A percentile compares a stretch with the other conserved stretches of the same genome.
Evolutionary conservation across 495 filamentous ascomycete genomes (phyloP).

Genomic region (Annulohypoxylon moriforme): DNA sequence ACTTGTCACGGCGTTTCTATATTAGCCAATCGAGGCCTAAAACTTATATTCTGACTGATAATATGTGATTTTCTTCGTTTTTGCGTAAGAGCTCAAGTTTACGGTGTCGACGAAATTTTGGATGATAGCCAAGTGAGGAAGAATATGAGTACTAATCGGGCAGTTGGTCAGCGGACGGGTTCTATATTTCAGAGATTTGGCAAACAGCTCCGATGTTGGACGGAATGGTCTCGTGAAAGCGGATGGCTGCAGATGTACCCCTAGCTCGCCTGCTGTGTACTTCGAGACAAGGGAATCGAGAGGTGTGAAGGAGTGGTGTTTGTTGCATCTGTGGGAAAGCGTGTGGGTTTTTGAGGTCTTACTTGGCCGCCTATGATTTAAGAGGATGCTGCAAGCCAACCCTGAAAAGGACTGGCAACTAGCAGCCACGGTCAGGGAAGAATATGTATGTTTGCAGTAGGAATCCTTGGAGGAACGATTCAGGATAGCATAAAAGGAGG

Average conservation of each 20-base stretch:
- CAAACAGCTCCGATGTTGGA: conserved; percentile 50
- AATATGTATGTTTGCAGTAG: conserved; percentile 46
- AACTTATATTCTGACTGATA: not conserved
- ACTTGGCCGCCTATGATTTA: conserved; percentile 50
- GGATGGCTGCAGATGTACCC: conserved; percentile 54
- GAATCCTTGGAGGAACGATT: conserved; percentile 39
- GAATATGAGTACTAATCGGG: conserved; percentile 27
- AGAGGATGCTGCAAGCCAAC: conserved; percentile 45
- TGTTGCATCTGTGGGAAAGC: conserved; percentile 46
- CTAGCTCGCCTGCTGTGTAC: conserved; percentile 48
- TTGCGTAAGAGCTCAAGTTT: conserved; percentile 3
- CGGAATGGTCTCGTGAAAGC: conserved; percentile 58
- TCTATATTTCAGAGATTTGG: conserved; percentile 45
- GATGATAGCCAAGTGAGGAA: conserved; percentile 21
- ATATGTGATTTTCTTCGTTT: conserved; percentile 11
- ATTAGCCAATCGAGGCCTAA: conserved; percentile 3
- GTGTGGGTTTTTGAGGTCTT: conserved; percentile 44
- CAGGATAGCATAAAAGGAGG: conserved; percentile 36
- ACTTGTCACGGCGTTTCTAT: conserved; percentile 15
- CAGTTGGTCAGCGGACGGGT: conserved; percentile 37
- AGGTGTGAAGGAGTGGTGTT: conserved; percentile 44
- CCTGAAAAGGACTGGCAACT: conserved; percentile 48
- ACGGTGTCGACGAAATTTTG: conserved; percentile 10
- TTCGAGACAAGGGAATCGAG: conserved; percentile 47
- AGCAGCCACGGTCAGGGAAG: conserved; percentile 44